A percentile compares a stretch with the other conserved stretches of the same genome.
phyloP scores from a whole-genome alignment of 352 stramenopile genomes.

The Phytophthora palmivora region DNA sequence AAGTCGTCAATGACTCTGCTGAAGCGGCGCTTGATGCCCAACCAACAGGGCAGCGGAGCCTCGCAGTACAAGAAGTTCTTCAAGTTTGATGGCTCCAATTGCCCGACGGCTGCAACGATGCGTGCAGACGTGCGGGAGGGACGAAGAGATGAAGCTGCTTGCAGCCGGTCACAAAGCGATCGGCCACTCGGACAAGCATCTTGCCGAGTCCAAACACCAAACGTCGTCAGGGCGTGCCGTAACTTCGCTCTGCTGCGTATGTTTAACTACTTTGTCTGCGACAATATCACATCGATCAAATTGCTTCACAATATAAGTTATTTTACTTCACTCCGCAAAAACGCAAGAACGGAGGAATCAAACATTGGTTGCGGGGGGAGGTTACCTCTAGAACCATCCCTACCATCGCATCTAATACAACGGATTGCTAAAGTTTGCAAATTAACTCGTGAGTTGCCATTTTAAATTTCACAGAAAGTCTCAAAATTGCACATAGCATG shows the following conservation, averaged over 20 bases:
- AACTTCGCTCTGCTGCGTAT: constrained; percentile 94
- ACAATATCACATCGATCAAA: too few species aligned
- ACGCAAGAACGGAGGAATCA: too few species aligned
- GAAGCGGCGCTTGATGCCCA: constrained; percentile 48
- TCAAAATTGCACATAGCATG: too few species aligned
- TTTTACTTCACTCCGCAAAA: too few species aligned
- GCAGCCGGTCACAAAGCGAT: constrained; percentile 43
- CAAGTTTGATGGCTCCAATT: constrained; percentile 32
- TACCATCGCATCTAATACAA: too few species aligned
- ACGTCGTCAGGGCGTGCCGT: constrained; percentile 74
- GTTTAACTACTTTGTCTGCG: constrained; percentile 87
- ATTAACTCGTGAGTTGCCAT: too few species aligned
- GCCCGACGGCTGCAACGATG: constrained; percentile 34
- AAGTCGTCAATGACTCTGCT: constrained; percentile 17
- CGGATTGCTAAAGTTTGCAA: too few species aligned
- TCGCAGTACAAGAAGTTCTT: constrained; percentile 50
- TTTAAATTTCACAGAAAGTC: too few species aligned
- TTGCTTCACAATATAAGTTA: too few species aligned
- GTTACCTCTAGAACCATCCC: too few species aligned
- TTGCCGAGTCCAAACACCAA: constrained; percentile 52
- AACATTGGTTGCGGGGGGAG: too few species aligned
- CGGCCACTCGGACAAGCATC: constrained; percentile 58
- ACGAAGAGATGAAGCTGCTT: constrained; percentile 63
- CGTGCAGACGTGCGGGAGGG: constrained; percentile 43
- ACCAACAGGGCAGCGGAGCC: constrained; percentile 74